A percentile compares a stretch with the other conserved stretches of the same genome.
These are phyloP conservation scores for Discostella stelligeroides DNA, from an alignment of 108 stramenopile species.

Conservation along the genomic window DNA sequence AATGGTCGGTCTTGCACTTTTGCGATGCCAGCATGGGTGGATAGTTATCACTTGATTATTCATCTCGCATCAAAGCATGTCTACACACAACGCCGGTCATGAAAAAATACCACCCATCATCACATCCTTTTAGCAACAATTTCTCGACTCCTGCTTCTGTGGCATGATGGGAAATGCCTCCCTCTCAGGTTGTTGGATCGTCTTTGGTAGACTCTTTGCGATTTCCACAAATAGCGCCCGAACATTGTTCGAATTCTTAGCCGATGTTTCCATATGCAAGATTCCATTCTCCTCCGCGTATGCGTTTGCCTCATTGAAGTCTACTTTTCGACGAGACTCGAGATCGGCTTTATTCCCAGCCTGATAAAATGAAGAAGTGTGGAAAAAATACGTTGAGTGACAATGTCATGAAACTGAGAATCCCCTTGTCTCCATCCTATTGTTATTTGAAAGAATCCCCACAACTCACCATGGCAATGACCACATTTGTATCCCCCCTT, in stretches of 20 bases:
- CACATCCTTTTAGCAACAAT: constrained; percentile 77
- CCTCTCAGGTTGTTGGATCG: constrained; percentile 83
- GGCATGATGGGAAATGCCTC: constrained; percentile 95
- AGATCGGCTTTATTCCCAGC: constrained; percentile 97
- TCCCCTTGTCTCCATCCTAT: too few species aligned
- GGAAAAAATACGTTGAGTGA: neutral
- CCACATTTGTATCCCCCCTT: constrained; percentile 96
- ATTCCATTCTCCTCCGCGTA: constrained; percentile 95
- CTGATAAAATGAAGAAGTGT: constrained; percentile 7
- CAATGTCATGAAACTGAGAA: neutral
- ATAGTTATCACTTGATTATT: too few species aligned
- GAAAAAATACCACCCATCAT: neutral
- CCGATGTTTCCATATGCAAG: constrained; percentile 94
- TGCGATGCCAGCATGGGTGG: too few species aligned
- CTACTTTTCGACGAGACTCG: constrained; percentile 84
- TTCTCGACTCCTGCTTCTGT: constrained; percentile 80
- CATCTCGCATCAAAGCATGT: too few species aligned
- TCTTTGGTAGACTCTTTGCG: constrained; percentile 95
- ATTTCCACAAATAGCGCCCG: constrained; percentile 87
- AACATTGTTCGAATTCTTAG: constrained; percentile 96
- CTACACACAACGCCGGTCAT: too few species aligned
- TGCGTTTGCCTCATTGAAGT: constrained; percentile 90
- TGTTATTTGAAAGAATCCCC: neutral
- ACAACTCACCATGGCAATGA: constrained; percentile 88
- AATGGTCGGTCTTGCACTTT: too few species aligned